Evolutionary conservation across 2,329 filamentous ascomycete genomes (phyloP).

Genomic region (Exophiala lecanii-corni): DNA sequence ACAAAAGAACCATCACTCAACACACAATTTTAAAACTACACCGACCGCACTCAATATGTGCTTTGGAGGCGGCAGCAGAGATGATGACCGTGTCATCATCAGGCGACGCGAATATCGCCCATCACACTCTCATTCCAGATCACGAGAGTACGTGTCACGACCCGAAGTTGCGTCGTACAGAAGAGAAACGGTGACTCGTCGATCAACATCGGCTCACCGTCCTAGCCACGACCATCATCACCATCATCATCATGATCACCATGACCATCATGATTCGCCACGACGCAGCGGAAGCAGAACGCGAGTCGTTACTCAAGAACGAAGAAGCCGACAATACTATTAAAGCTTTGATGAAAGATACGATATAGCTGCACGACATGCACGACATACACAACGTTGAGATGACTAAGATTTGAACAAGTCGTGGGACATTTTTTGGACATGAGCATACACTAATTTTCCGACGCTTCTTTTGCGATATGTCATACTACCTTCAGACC

Average conservation of each 20-base stretch:
- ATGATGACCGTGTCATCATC: constrained; percentile 19
- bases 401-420: too few species aligned
- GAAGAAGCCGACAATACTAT: constrained; percentile 18
- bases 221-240: constrained; percentile 12
- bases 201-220: constrained; percentile 19
- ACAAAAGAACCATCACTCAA: too few species aligned
- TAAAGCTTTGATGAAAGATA: too few species aligned
- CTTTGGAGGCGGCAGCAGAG: constrained; percentile 17
- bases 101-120: constrained; percentile 12
- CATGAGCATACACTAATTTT: too few species aligned
- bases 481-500: too few species aligned
- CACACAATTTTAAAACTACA: too few species aligned
- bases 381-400: too few species aligned
- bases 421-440: too few species aligned
- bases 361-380: too few species aligned
- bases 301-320: constrained; percentile 14
- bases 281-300: constrained; percentile 19
- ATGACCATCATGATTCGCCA: constrained; percentile 5
- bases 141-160: constrained; percentile 22
- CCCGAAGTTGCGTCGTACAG: constrained; percentile 20
- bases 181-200: constrained; percentile 18
- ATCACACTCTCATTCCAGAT: constrained; percentile 15
- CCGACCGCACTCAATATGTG: constrained; percentile 16
- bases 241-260: constrained; percentile 9
- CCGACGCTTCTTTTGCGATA: too few species aligned